These are phyloP conservation scores for Hypocrella siamensis DNA, from an alignment of 2,329 filamentous ascomycete genomes.

Conservation along the genomic window DNA sequence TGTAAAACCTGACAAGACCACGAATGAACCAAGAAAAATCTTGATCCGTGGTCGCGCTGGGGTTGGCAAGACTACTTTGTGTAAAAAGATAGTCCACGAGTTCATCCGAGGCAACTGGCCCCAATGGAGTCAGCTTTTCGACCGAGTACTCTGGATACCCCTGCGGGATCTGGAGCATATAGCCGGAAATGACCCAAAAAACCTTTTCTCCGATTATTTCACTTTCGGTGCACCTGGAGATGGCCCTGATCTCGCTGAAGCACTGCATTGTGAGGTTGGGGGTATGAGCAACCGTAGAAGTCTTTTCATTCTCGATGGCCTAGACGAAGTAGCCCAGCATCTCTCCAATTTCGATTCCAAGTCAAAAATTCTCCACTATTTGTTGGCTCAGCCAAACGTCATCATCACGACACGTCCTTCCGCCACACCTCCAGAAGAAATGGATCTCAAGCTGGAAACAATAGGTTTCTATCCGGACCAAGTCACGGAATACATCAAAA, in stretches of 20 bases:
- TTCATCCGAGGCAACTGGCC: slow-evolving; percentile 7
- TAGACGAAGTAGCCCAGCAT: slow-evolving; percentile 22
- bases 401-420: slow-evolving; percentile 25
- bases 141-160: slow-evolving; percentile 23
- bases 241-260: slow-evolving; percentile 5
- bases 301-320: slow-evolving; percentile 25
- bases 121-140: slow-evolving; percentile 9
- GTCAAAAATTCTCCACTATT: slow-evolving; percentile 10
- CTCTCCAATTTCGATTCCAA: slow-evolving; percentile 5
- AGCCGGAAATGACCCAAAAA: slow-evolving; percentile 8
- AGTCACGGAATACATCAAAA: slow-evolving; percentile 17
- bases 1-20: slow-evolving; percentile 4
- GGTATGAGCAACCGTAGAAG: slow-evolving; percentile 6
- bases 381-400: slow-evolving; percentile 17
- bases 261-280: slow-evolving; percentile 5
- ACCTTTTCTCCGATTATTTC: slow-evolving; percentile 13
- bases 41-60: slow-evolving; percentile 20
- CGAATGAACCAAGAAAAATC: slow-evolving; percentile 14
- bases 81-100: slow-evolving; percentile 23
- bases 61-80: slow-evolving; percentile 24
- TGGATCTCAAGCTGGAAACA: slow-evolving; percentile 21
- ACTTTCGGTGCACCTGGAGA: slow-evolving; percentile 8
- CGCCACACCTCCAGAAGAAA: slow-evolving; percentile 5
- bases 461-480: slow-evolving; percentile 22
- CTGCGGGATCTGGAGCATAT: slow-evolving; percentile 16